Evolutionary conservation across 768 basidiomycete species (phyloP).

Genomic region (Lyophyllum decastes): DNA sequence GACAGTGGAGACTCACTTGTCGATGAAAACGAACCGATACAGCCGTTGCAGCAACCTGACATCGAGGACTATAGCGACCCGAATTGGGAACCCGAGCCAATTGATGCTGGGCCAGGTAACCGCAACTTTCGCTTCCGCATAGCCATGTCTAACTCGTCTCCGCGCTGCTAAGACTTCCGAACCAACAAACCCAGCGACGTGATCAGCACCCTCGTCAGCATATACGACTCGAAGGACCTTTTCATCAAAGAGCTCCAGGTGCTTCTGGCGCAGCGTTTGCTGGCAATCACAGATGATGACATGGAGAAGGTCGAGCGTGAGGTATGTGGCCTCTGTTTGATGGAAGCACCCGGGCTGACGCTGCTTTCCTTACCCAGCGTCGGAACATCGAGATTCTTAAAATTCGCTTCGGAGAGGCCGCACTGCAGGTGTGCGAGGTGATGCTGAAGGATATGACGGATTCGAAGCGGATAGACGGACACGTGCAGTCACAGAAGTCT

Average conservation of each 20-base stretch:
- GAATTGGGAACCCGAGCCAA: constrained; percentile 94
- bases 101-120: constrained; percentile 93
- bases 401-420: constrained; percentile 91
- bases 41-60: constrained; percentile 71
- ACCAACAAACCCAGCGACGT: constrained; percentile 91
- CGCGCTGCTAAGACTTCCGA: constrained; percentile 68
- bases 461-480: constrained; percentile 86
- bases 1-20: constrained; percentile 79
- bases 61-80: constrained; percentile 89
- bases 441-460: constrained; percentile 98
- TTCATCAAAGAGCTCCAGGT: constrained; percentile 96
- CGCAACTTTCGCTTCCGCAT: background rate
- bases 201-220: constrained; percentile 94
- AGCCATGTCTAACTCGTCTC: background rate
- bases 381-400: constrained; percentile 93
- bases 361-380: constrained; percentile 49
- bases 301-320: constrained; percentile 77
- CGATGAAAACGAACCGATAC: constrained; percentile 82
- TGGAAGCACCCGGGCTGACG: background rate
- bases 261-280: constrained; percentile 81
- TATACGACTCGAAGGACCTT: constrained; percentile 95
- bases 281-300: constrained; percentile 79
- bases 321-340: constrained; percentile 29
- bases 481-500: constrained; percentile 72
- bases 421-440: constrained; percentile 94